Base-by-base conservation (phyloP, 2,329 filamentous ascomycete species). In the Claviceps sorghi region DNA sequence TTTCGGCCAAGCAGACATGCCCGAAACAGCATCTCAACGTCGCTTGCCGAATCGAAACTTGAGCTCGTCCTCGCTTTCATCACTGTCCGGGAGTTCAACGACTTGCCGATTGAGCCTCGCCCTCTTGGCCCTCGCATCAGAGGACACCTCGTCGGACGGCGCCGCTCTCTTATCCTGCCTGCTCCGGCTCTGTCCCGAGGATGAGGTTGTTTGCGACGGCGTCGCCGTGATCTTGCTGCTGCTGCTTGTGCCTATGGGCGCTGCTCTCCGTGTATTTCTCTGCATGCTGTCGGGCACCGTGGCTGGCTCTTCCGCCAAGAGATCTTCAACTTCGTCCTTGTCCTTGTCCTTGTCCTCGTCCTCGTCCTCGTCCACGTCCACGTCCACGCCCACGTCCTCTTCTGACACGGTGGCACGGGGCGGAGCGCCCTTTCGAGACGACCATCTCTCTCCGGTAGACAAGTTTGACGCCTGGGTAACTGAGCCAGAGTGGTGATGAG, bases 1-100 rank as follows among this genome's bases (percentile, higher is more conserved):
- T 26, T 26, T 26, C 4, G 8, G 17, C 4, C 10, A 22, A 7
- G n/a, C 19, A 26, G 4, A 43, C 6, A 32, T 10, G 7, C 48
- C 19, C 22, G 26, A 43, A 43, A 26, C 21, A 22, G 10, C 8
- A 30, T n/a, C 17, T 45, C 61, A 74, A 59, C 69, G 69, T 59
- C 76, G 68, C 30, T 71, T 73, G 32, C 75, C 72, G 60, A 80
- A 81, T 51, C 71, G 69, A 59, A 81, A 81, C 57, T 73, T 73
- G 49, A 78, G 67, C 58, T 74, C 77, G 53, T 80, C 77, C 45
- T 80, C 77, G 55, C 75, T 78, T 36, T 79, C 69, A 13, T 71
- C 73, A 45, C 67, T 70, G 53, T 71, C 69, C 4, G 60, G 60
- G 40, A 65, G 59, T 48, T 65, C 65, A 1, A 65, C 56, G 7